Conservation (phyloP, 2,329 filamentous ascomycete species). For the Paecilomyces variotii region DNA sequence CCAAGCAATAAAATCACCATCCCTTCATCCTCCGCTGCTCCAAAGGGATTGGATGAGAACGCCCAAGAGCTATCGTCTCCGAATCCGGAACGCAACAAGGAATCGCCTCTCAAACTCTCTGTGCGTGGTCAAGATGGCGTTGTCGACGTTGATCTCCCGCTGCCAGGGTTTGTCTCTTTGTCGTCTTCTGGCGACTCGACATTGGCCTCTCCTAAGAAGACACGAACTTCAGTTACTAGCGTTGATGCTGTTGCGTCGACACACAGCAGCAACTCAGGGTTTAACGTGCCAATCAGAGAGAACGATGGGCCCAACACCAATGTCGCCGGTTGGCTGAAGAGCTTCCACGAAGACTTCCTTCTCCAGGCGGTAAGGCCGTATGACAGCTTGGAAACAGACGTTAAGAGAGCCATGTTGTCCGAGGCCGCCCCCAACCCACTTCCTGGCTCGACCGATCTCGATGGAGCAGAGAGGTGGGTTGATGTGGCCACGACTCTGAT, state of each 20-base stretch:
- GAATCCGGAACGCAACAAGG: slow-evolving; percentile 25
- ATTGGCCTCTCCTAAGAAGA: slow-evolving; percentile 35
- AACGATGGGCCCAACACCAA: slow-evolving; percentile 43
- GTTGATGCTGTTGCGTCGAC: slow-evolving; percentile 42
- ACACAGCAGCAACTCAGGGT: slow-evolving; percentile 33
- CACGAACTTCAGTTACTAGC: slow-evolving; percentile 43
- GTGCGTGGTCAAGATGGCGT: slow-evolving; percentile 52
- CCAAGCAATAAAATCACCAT: slow-evolving; percentile 29
- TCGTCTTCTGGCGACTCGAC: slow-evolving; percentile 39
- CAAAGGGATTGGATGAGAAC: slow-evolving; percentile 14
- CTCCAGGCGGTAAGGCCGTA: slow-evolving; percentile 53
- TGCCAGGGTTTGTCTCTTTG: slow-evolving; percentile 44
- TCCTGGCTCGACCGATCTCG: slow-evolving; percentile 22
- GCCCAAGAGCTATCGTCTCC: slow-evolving; percentile 19
- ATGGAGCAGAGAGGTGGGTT: slow-evolving; percentile 42
- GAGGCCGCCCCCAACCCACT: slow-evolving; percentile 40
- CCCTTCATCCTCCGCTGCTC: slow-evolving; percentile 16
- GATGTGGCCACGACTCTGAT: slow-evolving; percentile 51
- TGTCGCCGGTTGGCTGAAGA: slow-evolving; percentile 50
- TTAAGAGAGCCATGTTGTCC: slow-evolving; percentile 49
- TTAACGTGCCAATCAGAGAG: slow-evolving; percentile 22
- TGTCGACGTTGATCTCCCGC: slow-evolving; percentile 52
- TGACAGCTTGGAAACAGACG: slow-evolving; percentile 43
- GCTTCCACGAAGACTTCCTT: slow-evolving; percentile 52
- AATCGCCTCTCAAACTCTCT: slow-evolving; percentile 44